Percentiles rank a stretch among this genome's conserved stretches.
These are phyloP conservation scores for Syzygium grande DNA, from an alignment of 345 rosid species.

Conservation along the genomic window DNA sequence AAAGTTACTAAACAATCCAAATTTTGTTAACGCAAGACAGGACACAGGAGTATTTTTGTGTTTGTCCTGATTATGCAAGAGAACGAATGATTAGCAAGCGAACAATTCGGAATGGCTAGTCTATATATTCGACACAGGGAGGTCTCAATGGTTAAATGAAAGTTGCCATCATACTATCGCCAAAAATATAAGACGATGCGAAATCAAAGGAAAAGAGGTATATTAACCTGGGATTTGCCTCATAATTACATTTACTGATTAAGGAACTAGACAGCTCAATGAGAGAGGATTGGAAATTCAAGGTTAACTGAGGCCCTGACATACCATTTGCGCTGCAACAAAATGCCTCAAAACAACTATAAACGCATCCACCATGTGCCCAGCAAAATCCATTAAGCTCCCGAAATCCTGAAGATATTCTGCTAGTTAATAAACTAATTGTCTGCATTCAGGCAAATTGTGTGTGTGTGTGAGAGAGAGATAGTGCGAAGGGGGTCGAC, in stretches of 20 bases:
- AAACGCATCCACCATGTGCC: conserved; percentile 54
- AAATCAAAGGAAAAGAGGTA: neutral
- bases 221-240: neutral
- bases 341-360: conserved; percentile 47
- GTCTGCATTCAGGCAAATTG: neutral
- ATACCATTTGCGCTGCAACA: conserved; percentile 43
- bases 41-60: neutral
- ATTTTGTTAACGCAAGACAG: neutral
- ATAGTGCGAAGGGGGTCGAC: neutral
- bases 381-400: conserved; percentile 33
- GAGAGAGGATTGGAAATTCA: neutral
- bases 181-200: neutral
- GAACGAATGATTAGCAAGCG: neutral
- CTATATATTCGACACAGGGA: neutral
- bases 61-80: neutral
- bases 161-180: neutral
- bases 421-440: conserved; percentile 3
- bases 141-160: neutral
- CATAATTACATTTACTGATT: neutral
- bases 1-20: neutral
- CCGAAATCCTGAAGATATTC: conserved; percentile 45
- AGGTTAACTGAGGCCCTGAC: neutral
- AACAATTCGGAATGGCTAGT: neutral
- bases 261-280: neutral
- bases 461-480: neutral